phyloP scores from a whole-genome alignment of 1,139 yeast species.

The Geotrichum reessii region DNA sequence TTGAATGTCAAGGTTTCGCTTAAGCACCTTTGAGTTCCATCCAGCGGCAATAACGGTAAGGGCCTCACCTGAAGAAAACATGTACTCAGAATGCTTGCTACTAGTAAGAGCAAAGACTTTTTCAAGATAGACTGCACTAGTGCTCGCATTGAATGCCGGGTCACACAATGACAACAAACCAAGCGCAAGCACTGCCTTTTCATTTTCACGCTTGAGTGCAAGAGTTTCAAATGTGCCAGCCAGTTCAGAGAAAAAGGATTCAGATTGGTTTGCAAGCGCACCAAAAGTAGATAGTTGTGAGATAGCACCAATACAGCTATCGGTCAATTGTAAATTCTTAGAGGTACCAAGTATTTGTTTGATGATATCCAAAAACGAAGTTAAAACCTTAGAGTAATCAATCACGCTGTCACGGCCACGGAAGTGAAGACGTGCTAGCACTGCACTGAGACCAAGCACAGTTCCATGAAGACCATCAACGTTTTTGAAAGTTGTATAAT shows the following conservation, averaged over 20 bases:
- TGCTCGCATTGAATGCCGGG: slow-evolving; percentile 11
- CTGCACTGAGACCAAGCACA: slow-evolving; percentile 42
- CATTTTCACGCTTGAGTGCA: slow-evolving; percentile 52
- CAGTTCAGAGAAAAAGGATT: slow-evolving; percentile 22
- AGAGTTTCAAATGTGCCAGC: slow-evolving; percentile 35
- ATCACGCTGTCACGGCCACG: slow-evolving; percentile 35
- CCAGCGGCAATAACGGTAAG: slow-evolving; percentile 67
- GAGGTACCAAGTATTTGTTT: slow-evolving; percentile 6
- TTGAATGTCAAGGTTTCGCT: slow-evolving; percentile 47
- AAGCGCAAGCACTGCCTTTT: slow-evolving; percentile 52
- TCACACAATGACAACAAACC: slow-evolving; percentile 51
- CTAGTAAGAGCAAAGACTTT: slow-evolving; percentile 52
- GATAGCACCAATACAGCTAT: slow-evolving; percentile 44
- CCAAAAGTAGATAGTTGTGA: slow-evolving; percentile 60
- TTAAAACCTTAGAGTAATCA: neutral
- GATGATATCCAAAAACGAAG: neutral
- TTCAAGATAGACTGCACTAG: slow-evolving; percentile 38
- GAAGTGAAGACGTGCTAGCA: slow-evolving; percentile 49
- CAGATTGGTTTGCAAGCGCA: slow-evolving; percentile 40
- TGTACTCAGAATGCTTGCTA: slow-evolving; percentile 68
- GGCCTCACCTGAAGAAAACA: slow-evolving; percentile 84
- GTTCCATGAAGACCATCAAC: slow-evolving; percentile 27
- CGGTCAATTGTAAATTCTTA: slow-evolving; percentile 22
- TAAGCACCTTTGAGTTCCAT: slow-evolving; percentile 60
- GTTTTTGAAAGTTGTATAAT: slow-evolving; percentile 12